phyloP scores from a whole-genome alignment of 768 basidiomycete genomes.

The Lentinula sp. region DNA sequence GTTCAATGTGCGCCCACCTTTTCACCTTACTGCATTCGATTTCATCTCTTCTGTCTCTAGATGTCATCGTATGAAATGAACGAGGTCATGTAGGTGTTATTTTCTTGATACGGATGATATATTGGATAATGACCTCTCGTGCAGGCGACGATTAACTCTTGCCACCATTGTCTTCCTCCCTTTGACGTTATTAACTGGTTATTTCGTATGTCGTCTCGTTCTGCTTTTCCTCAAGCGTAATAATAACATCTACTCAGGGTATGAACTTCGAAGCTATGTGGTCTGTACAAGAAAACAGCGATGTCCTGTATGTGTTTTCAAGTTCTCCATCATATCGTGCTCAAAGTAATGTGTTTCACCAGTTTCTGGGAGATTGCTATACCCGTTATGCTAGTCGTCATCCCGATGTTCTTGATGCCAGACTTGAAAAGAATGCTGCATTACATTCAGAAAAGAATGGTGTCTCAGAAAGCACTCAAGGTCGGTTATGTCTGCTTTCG shows the following conservation, averaged over 20 bases:
- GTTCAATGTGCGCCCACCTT: constrained; percentile 52
- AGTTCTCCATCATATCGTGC: background rate
- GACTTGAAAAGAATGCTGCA: constrained; percentile 44
- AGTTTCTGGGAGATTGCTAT: constrained; percentile 71
- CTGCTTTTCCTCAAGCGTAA: background rate
- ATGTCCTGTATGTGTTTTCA: constrained; percentile 35
- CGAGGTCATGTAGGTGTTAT: constrained; percentile 52
- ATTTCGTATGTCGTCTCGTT: constrained; percentile 39
- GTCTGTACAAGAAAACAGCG: constrained; percentile 36
- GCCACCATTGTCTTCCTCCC: constrained; percentile 70
- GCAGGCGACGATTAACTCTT: constrained; percentile 58
- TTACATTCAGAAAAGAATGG: constrained; percentile 38
- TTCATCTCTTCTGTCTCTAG: constrained; percentile 24
- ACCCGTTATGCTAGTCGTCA: constrained; percentile 52
- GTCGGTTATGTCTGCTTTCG: background rate
- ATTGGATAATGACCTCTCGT: background rate
- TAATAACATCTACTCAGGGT: constrained; percentile 34
- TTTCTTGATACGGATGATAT: background rate
- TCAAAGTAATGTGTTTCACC: background rate
- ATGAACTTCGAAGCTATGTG: constrained; percentile 64
- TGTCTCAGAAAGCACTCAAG: background rate
- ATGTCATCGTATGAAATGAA: constrained; percentile 74
- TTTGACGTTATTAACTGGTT: constrained; percentile 63
- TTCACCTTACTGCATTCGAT: background rate
- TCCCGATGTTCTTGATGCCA: constrained; percentile 48